Conservation (phyloP, 1,284 basidiomycete species). For the Trichosporon asahii region DNA sequence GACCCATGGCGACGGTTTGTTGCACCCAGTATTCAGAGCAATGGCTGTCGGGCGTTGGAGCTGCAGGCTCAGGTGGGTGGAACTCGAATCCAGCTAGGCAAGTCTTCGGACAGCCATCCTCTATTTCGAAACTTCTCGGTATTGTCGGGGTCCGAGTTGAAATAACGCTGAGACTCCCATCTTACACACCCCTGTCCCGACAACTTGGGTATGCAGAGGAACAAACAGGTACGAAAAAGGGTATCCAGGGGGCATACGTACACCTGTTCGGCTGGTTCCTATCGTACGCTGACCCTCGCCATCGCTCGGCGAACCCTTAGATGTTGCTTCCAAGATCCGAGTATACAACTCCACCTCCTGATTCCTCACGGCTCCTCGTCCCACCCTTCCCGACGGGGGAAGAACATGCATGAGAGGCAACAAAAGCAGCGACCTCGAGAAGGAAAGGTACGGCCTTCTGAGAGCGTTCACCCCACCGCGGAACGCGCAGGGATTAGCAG, state of each 20-base stretch:
- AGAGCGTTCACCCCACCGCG: background rate
- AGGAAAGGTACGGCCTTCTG: background rate
- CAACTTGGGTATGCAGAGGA: background rate
- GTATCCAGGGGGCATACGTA: background rate
- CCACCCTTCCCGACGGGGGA: background rate
- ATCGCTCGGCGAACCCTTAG: background rate
- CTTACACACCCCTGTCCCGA: background rate
- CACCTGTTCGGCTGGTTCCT: background rate
- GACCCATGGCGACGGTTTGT: background rate
- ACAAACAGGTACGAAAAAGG: background rate
- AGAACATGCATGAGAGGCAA: background rate
- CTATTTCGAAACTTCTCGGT: background rate
- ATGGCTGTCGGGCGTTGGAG: too few relatives aligned
- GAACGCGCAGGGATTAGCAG: background rate
- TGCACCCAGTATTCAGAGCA: background rate
- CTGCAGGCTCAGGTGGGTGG: too few relatives aligned
- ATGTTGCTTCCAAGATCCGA: background rate
- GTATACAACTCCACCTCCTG: background rate
- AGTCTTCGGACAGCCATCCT: background rate
- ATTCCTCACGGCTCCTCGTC: background rate
- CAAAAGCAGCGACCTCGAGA: background rate
- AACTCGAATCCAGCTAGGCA: background rate
- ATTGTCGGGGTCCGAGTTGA: background rate
- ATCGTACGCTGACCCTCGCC: background rate
- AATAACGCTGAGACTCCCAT: background rate